A percentile compares a stretch with the other conserved stretches of the same genome.
These are phyloP conservation scores for Cyberlindnera subsufficiens DNA, from an alignment of 805 yeast genomes.

Conservation along the genomic window DNA sequence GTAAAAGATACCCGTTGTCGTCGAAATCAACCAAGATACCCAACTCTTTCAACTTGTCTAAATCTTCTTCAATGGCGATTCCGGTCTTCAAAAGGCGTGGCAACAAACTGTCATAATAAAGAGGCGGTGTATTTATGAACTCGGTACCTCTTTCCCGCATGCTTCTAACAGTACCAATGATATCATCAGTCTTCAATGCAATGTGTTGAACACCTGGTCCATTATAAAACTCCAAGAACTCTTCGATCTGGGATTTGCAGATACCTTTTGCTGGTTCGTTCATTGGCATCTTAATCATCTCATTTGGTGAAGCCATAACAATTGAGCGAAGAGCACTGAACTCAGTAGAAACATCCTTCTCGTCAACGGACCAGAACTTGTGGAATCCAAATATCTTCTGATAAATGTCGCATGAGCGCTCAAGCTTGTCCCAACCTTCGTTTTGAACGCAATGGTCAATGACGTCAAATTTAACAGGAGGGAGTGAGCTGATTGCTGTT, in stretches of 20 bases:
- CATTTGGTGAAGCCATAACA: constrained; percentile 69
- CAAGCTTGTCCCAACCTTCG: constrained; percentile 65
- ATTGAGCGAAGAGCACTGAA: constrained; percentile 65
- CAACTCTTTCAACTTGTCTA: constrained; percentile 41
- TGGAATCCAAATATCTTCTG: constrained; percentile 65
- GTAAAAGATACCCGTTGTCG: constrained; percentile 69
- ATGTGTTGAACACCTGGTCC: constrained; percentile 87
- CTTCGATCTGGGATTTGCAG: constrained; percentile 74
- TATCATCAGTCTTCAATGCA: constrained; percentile 61
- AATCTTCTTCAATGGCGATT: constrained; percentile 44
- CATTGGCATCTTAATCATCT: constrained; percentile 69
- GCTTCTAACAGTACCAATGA: constrained; percentile 46
- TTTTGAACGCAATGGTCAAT: constrained; percentile 84
- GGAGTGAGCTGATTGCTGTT: constrained; percentile 15
- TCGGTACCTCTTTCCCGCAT: constrained; percentile 61
- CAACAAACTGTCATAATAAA: constrained; percentile 50
- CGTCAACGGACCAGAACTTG: constrained; percentile 82
- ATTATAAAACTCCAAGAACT: constrained; percentile 63
- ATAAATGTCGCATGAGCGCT: constrained; percentile 51
- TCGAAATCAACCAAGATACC: constrained; percentile 75
- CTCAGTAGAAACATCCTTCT: constrained; percentile 63
- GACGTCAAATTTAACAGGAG: constrained; percentile 32
- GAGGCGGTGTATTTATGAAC: constrained; percentile 54
- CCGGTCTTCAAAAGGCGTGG: constrained; percentile 38
- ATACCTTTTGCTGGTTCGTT: constrained; percentile 76